Percentiles rank a stretch among this genome's conserved stretches.
phyloP scores from a whole-genome alignment of 2,329 filamentous ascomycete species.

The Fusarium sp. region DNA sequence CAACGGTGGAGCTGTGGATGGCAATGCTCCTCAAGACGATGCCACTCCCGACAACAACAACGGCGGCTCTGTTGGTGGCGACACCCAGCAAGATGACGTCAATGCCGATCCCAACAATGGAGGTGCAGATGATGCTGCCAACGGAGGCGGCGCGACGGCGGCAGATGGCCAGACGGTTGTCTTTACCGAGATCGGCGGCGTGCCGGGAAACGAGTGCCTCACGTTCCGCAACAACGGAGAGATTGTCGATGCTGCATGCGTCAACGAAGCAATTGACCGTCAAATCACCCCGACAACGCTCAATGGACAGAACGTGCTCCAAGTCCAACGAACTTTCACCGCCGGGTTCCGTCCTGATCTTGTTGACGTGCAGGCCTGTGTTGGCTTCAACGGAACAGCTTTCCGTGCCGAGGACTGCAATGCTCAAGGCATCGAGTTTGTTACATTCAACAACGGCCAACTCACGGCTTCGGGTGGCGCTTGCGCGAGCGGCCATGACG shows the following conservation, averaged over 20 bases:
- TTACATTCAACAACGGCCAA: constrained; percentile 31
- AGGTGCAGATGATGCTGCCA: not conserved
- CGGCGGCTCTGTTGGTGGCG: no score
- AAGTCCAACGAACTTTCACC: constrained; percentile 36
- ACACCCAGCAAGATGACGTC: not conserved
- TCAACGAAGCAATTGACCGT: constrained; percentile 31
- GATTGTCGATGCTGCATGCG: constrained; percentile 38
- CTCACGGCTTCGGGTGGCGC: constrained; percentile 26
- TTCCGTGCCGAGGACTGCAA: constrained; percentile 37
- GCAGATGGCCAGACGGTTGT: constrained; percentile 31
- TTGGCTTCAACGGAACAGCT: constrained; percentile 37
- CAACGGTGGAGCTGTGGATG: not conserved
- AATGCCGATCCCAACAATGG: not conserved
- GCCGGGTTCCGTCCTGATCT: constrained; percentile 35
- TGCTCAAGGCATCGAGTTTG: constrained; percentile 18
- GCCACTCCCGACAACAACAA: not conserved
- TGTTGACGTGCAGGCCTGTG: constrained; percentile 28
- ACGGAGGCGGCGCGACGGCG: not conserved
- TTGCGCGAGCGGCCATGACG: constrained; percentile 30
- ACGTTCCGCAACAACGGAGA: constrained; percentile 40
- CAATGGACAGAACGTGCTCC: constrained; percentile 26
- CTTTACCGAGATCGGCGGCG: constrained; percentile 29
- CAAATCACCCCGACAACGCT: constrained; percentile 27
- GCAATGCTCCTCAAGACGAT: not conserved
- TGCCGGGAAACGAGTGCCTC: constrained; percentile 36